phyloP scores from a whole-genome alignment of 2,329 filamentous ascomycete genomes.

The Beauveria asiatica region DNA sequence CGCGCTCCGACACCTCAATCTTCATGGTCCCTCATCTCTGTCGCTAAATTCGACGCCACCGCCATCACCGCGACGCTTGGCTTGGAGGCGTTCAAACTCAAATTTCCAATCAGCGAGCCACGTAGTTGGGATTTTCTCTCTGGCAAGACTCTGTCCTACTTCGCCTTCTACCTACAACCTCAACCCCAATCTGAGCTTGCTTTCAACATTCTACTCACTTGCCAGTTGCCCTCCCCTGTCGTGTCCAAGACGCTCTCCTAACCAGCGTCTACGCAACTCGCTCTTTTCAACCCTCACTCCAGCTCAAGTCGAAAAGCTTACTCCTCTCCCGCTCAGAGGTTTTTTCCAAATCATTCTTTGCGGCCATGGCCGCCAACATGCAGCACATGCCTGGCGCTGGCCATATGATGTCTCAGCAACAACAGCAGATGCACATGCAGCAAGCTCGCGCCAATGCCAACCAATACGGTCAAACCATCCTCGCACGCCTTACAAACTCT shows the following conservation, averaged over 20 bases:
- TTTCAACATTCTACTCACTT: not conserved
- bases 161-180: too few species aligned
- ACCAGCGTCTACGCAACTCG: not conserved
- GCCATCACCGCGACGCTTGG: not conserved
- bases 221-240: not conserved
- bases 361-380: constrained; percentile 54
- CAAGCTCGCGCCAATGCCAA: constrained; percentile 10
- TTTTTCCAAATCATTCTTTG: constrained; percentile 14
- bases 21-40: not conserved
- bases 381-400: constrained; percentile 43
- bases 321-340: not conserved
- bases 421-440: constrained; percentile 30
- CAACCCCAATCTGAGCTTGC: too few species aligned
- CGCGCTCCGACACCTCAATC: not conserved
- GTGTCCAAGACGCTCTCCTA: not conserved
- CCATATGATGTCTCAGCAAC: constrained; percentile 33
- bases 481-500: constrained; percentile 29
- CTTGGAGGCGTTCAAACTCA: not conserved
- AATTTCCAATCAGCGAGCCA: not conserved
- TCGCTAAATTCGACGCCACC: not conserved
- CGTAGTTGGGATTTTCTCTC: not conserved
- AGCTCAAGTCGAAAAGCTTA: not conserved
- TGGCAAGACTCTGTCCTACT: not conserved
- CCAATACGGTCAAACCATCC: constrained; percentile 32
- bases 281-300: not conserved